Conservation (phyloP, 108 stramenopile species). For the Nitzschia sp. region DNA sequence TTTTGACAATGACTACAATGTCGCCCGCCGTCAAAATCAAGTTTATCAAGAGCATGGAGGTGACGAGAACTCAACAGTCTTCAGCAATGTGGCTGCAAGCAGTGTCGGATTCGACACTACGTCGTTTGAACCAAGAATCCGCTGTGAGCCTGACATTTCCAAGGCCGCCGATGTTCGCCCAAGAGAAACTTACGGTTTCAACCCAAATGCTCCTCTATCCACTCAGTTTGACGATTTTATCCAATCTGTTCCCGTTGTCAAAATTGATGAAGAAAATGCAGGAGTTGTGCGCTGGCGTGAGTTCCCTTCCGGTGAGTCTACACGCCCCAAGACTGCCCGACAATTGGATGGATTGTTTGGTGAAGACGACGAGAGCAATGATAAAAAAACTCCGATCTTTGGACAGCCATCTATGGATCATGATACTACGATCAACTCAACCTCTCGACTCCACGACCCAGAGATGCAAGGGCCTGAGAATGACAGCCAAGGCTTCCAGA, state of each 20-base stretch:
- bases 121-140: no score
- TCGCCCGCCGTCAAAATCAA: background rate
- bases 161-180: background rate
- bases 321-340: background rate
- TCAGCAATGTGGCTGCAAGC: background rate
- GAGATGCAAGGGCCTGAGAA: background rate
- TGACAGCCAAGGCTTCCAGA: background rate
- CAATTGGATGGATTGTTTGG: conserved; percentile 8
- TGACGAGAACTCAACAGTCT: background rate
- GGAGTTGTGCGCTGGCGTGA: conserved; percentile 31
- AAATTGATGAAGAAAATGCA: conserved; percentile 19
- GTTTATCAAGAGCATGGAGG: background rate
- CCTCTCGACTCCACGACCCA: background rate
- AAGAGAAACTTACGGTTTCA: conserved; percentile 10
- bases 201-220: conserved; percentile 18
- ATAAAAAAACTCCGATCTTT: background rate
- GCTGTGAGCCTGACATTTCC: background rate
- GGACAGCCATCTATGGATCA: background rate
- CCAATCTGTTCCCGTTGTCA: conserved; percentile 17
- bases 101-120: background rate
- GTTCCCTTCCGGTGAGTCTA: background rate
- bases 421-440: background rate
- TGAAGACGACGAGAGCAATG: background rate
- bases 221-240: conserved; percentile 10
- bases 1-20: conserved; percentile 23